Percentiles rank a stretch among this genome's conserved stretches.
phyloP scores from a whole-genome alignment of 257 asterid genomes.

The Gentiana dahurica region DNA sequence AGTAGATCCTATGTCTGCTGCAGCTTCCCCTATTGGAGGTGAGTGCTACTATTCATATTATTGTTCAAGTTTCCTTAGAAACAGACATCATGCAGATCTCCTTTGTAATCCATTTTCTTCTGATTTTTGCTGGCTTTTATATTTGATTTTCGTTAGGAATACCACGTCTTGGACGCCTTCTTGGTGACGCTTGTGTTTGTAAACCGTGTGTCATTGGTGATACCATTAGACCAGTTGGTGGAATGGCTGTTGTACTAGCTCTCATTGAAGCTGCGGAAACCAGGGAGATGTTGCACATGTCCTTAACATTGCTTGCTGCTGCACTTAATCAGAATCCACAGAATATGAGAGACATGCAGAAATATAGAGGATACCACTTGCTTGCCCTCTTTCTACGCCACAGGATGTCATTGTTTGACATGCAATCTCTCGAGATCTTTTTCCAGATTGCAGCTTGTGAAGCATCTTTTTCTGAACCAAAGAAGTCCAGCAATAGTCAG shows the following conservation, averaged over 20 bases:
- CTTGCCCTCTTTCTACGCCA: conserved; percentile 89
- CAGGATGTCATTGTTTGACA: conserved; percentile 89
- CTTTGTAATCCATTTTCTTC: conserved; percentile 3
- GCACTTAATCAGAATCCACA: conserved; percentile 97
- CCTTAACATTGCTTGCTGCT: conserved; percentile 73
- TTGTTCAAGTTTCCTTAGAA: conserved; percentile 2
- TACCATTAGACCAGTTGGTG: conserved; percentile 88
- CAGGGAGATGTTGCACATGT: conserved; percentile 98
- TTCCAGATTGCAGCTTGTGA: conserved; percentile 99
- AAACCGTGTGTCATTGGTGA: conserved; percentile 91
- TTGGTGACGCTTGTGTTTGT: conserved; percentile 82
- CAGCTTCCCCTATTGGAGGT: conserved; percentile 99
- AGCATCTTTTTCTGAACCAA: conserved; percentile 96
- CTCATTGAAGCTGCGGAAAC: conserved; percentile 99
- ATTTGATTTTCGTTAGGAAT: conserved; percentile 52
- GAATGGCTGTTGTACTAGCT: conserved; percentile 91
- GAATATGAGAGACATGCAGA: conserved; percentile 94
- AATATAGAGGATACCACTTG: conserved; percentile 91
- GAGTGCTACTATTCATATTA: conserved; percentile 16
- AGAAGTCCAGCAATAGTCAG: conserved; percentile 30
- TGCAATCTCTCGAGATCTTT: conserved; percentile 96
- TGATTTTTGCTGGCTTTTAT: not conserved
- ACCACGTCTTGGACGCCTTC: conserved; percentile 96
- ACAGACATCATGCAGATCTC: conserved; percentile 2
- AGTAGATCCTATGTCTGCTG: conserved; percentile 97